Percentiles rank a stretch among this genome's conserved stretches.
Conservation (phyloP, 257 asterid species). For the Lycium ferocissimum region DNA sequence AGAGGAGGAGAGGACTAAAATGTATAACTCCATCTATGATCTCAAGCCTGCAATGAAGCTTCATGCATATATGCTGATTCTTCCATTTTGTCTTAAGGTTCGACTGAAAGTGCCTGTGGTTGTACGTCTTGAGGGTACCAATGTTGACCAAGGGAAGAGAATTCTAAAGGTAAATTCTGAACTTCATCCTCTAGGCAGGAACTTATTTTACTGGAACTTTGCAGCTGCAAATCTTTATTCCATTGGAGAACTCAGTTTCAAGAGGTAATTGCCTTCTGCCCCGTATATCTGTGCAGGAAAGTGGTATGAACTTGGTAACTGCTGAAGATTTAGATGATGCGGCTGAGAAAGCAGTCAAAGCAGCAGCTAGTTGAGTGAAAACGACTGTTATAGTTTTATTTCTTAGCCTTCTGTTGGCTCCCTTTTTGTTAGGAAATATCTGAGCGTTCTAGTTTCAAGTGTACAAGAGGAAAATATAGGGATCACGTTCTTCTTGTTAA, state of each 20-base stretch:
- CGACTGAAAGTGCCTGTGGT: slow-evolving; percentile 87
- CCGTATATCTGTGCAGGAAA: too few species aligned
- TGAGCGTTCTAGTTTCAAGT: not conserved
- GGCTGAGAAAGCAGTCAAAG: too few species aligned
- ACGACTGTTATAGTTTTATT: not conserved
- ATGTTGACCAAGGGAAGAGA: slow-evolving; percentile 92
- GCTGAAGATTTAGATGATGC: too few species aligned
- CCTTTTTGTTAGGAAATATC: not conserved
- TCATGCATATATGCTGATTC: not conserved
- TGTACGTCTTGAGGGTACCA: slow-evolving; percentile 96
- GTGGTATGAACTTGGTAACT: too few species aligned
- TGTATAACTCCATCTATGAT: not conserved
- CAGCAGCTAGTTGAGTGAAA: too few species aligned
- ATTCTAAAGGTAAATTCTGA: slow-evolving; percentile 73
- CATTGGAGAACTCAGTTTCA: too few species aligned
- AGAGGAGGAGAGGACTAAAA: not conserved
- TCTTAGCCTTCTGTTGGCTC: not conserved
- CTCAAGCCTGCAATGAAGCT: not conserved
- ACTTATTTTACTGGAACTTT: too few species aligned
- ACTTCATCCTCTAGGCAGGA: not conserved
- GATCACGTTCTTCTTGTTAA: not conserved
- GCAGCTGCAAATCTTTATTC: too few species aligned
- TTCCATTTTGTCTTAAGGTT: slow-evolving; percentile 50
- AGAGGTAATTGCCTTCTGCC: too few species aligned
- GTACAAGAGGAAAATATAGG: not conserved